A percentile compares a stretch with the other conserved stretches of the same genome.
These are phyloP conservation scores for Pseudogymnoascus sp. DNA, from an alignment of 2,329 filamentous ascomycete genomes.

Conservation along the genomic window DNA sequence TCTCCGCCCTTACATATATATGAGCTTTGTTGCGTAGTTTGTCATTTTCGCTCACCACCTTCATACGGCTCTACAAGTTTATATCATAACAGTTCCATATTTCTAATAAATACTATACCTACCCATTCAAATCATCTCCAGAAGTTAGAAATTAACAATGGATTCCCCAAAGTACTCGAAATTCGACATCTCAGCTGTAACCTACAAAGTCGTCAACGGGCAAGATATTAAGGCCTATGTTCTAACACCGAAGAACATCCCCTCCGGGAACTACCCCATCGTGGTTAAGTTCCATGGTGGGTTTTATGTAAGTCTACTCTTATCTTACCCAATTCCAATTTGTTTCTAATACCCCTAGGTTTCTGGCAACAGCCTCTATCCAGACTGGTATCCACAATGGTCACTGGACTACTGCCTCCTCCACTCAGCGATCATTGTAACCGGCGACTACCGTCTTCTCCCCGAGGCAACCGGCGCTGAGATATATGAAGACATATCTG, in stretches of 20 bases:
- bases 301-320: conserved; percentile 13
- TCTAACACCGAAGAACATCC: conserved; percentile 17
- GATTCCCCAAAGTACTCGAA: conserved; percentile 17
- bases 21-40: background rate
- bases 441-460: conserved; percentile 44
- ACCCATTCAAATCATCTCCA: background rate
- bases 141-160: conserved; percentile 10
- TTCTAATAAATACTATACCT: background rate
- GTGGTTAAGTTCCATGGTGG: conserved; percentile 20
- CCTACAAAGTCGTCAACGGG: conserved; percentile 20
- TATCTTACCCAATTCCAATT: background rate
- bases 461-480: conserved; percentile 41
- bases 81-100: background rate
- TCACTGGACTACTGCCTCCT: conserved; percentile 33
- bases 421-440: conserved; percentile 38
- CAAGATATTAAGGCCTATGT: conserved; percentile 19
- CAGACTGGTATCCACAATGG: conserved; percentile 28
- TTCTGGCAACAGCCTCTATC: conserved; percentile 15
- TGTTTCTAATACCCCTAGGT: background rate
- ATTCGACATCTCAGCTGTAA: conserved; percentile 16
- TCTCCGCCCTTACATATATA: background rate
- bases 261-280: conserved; percentile 16
- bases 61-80: background rate
- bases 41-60: background rate
- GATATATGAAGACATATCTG: conserved; percentile 39